Conservation (phyloP, 768 basidiomycete genomes). For the Hysterangium stoloniferum region DNA sequence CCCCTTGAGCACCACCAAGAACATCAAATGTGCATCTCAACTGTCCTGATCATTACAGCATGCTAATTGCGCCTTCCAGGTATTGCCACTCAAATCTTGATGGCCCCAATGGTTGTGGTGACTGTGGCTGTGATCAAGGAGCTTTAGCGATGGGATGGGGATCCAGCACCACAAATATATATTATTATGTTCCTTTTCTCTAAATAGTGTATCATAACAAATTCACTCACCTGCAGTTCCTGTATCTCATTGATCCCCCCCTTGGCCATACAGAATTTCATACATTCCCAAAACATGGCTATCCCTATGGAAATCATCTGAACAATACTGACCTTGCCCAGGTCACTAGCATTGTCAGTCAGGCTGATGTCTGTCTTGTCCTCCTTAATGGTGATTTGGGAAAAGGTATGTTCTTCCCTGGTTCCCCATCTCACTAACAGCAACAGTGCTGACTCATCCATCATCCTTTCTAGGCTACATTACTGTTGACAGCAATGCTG, state of each 20-base stretch:
- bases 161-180: constrained; percentile 70
- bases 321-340: constrained; percentile 9
- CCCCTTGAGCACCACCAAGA: constrained; percentile 20
- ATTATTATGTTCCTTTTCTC: neutral
- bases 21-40: constrained; percentile 1
- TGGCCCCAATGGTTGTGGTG: constrained; percentile 69
- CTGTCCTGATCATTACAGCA: neutral
- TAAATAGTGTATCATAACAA: neutral
- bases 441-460: too few relatives aligned
- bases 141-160: constrained; percentile 92
- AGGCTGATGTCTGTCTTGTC: constrained; percentile 63
- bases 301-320: constrained; percentile 9
- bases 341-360: constrained; percentile 23
- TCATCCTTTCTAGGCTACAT: too few relatives aligned
- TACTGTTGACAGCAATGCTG: constrained; percentile 50
- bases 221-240: constrained; percentile 12
- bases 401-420: constrained; percentile 45
- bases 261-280: constrained; percentile 13
- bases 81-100: constrained; percentile 36
- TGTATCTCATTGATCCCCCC: constrained; percentile 19
- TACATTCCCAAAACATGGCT: neutral
- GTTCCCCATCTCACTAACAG: too few relatives aligned
- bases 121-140: constrained; percentile 55
- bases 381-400: constrained; percentile 82
- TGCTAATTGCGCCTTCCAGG: constrained; percentile 3